Base-by-base conservation (phyloP, 2,329 filamentous ascomycete genomes). In the Podosphaera aphanis region DNA sequence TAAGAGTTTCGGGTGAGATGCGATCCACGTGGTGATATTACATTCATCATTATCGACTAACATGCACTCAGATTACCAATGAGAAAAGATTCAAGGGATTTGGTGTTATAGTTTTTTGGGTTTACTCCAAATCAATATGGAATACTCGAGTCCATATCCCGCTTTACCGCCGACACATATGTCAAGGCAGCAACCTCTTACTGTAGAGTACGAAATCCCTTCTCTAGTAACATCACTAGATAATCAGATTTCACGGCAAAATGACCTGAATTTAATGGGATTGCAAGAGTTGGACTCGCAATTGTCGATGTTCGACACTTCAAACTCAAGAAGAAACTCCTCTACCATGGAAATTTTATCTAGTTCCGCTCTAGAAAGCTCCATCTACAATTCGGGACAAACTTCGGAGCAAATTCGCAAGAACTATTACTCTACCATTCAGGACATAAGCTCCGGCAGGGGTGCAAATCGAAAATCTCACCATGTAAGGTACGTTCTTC, bases 251-350 rank as follows among this genome's bases (percentile, higher is more conserved):
- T 52, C 56, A 52, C 56, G 59, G 45, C 52, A 57, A 48, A 58
- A 59, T 51, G 59, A 60, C 55, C 50, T 60, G 47, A 56, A 56
- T 56, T 51, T 59, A 50, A 60, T 58, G 56, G 57, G 60, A 27
- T 50, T 58, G 42, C 55, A 60, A 53, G 58, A 61, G 52, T 49
- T 60, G 46, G 59, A 61, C 51, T 61, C 60, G 47, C 59, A 61
- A 49, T 52, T 61, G 31, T 55, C 58, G 46, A 57, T 59, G 50
- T 60, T 60, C 45, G 59, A 60, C 44, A 46, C 52, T 39, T 50
- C 56, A 36, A 51, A 53, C 48, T 48, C 47, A 31, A 49, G 45
- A 19, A 51, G 49, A 49, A 55, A 55, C 23, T 54, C 54, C 41
- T 56, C 56, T 31, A 54, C 56, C 16, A 53, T 55, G 36, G 52